phyloP scores from a whole-genome alignment of 805 yeast genomes.

The Saccharomyces kudriavzevii region DNA sequence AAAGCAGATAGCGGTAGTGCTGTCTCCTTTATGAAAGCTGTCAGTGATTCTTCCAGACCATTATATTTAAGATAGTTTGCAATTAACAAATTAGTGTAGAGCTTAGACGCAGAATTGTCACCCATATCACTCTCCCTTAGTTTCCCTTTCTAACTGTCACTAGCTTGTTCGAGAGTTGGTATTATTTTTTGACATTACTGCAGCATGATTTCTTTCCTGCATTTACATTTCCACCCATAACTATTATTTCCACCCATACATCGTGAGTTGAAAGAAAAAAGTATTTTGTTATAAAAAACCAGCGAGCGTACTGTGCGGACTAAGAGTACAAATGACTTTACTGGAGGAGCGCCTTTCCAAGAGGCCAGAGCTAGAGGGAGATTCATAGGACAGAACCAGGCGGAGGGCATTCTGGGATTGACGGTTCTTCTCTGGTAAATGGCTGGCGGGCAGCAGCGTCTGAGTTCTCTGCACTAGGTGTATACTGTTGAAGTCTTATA shows the following conservation, averaged over 20 bases:
- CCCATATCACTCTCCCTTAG: not conserved
- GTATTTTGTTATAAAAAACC: not conserved
- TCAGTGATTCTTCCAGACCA: constrained; percentile 39
- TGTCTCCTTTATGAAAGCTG: constrained; percentile 36
- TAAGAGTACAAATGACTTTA: not conserved
- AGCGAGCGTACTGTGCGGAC: not conserved
- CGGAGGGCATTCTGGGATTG: not conserved
- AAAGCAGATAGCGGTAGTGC: constrained; percentile 4
- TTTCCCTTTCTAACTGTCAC: not conserved
- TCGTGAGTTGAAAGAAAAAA: not conserved
- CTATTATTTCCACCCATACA: not conserved
- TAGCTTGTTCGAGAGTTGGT: not conserved
- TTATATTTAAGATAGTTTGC: constrained; percentile 54
- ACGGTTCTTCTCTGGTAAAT: not conserved
- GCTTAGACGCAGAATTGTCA: constrained; percentile 2
- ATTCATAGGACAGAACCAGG: not conserved
- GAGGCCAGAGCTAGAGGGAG: not conserved
- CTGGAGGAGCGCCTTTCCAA: not conserved
- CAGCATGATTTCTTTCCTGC: not conserved
- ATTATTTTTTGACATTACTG: not conserved
- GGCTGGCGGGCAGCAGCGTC: not conserved
- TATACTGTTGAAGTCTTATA: not conserved
- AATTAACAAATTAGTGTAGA: constrained; percentile 34
- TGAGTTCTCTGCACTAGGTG: not conserved
- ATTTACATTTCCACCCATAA: not conserved